Percentiles rank a stretch among this genome's conserved stretches.
Evolutionary conservation across 176 grass and related monocot species (phyloP).

Genomic region (Sorghum bicolor): DNA sequence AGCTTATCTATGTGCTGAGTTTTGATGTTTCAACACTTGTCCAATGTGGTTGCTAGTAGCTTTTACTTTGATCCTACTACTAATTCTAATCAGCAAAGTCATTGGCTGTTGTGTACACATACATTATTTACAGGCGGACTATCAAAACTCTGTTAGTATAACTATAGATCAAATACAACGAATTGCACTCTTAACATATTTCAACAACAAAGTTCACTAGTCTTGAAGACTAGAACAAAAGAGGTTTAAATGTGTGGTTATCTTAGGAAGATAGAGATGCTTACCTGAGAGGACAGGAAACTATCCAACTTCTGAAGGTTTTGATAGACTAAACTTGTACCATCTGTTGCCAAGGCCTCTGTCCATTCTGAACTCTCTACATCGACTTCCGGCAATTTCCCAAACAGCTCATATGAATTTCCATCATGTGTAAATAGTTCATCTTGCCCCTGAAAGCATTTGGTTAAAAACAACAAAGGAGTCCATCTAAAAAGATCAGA

Average conservation of each 20-base stretch:
- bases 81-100: slow-evolving; percentile 8
- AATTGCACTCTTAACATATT: neutral
- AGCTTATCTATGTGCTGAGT: slow-evolving; percentile 7
- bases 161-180: neutral
- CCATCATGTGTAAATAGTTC: slow-evolving; percentile 25
- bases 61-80: neutral
- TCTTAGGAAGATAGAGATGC: neutral
- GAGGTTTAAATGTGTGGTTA: neutral
- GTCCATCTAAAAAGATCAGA: slow-evolving; percentile 10
- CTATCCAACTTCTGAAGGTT: slow-evolving; percentile 73
- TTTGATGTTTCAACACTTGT: neutral
- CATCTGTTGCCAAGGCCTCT: slow-evolving; percentile 51
- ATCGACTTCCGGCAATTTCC: slow-evolving; percentile 62
- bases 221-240: neutral
- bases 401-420: slow-evolving; percentile 48
- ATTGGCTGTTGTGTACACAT: neutral
- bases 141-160: neutral
- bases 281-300: slow-evolving; percentile 65
- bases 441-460: slow-evolving; percentile 23
- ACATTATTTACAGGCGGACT: neutral
- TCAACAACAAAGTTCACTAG: neutral
- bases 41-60: neutral
- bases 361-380: slow-evolving; percentile 61
- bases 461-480: slow-evolving; percentile 21
- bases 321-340: slow-evolving; percentile 65